A percentile compares a stretch with the other conserved stretches of the same genome.
Evolutionary conservation across 73 alveolate genomes (phyloP).

Genomic region (Paramecium biaurelia): DNA sequence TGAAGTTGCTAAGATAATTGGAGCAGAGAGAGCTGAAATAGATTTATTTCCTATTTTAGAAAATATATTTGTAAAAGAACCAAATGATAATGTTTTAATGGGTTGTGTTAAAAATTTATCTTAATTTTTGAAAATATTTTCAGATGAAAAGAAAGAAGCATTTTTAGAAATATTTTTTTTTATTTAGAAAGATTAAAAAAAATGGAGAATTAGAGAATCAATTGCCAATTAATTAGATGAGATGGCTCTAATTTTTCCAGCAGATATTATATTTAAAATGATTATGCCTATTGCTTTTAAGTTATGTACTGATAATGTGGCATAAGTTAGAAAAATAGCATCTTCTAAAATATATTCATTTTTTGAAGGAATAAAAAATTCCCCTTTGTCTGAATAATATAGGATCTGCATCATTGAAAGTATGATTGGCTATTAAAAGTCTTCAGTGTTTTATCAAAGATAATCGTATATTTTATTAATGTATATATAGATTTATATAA

Average conservation of each 20-base stretch:
- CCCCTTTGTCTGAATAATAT: neutral
- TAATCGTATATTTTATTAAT: neutral
- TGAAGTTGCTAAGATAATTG: slow-evolving; percentile 80
- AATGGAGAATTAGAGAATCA: slow-evolving; percentile 74
- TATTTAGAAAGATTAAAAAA: slow-evolving; percentile 63
- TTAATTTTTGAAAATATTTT: slow-evolving; percentile 64
- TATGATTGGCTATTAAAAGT: slow-evolving; percentile 5
- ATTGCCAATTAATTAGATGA: slow-evolving; percentile 64
- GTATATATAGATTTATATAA: neutral
- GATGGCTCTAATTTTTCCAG: slow-evolving; percentile 63
- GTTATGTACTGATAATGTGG: slow-evolving; percentile 73
- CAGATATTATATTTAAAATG: slow-evolving; percentile 65
- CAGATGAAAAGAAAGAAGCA: slow-evolving; percentile 66
- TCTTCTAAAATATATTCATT: slow-evolving; percentile 36
- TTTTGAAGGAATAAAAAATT: neutral
- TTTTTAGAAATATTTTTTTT: slow-evolving; percentile 64
- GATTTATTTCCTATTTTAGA: slow-evolving; percentile 76
- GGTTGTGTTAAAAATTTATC: slow-evolving; percentile 71
- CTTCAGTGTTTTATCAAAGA: neutral
- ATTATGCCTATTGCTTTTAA: slow-evolving; percentile 71
- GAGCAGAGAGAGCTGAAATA: slow-evolving; percentile 73
- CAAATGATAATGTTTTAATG: slow-evolving; percentile 48
- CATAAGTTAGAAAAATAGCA: slow-evolving; percentile 70
- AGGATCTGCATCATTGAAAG: neutral
- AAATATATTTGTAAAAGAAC: slow-evolving; percentile 61